Percentiles rank a stretch among this genome's conserved stretches.
Conservation (phyloP, 768 basidiomycete species). For the Leccinum fibrillosum region DNA sequence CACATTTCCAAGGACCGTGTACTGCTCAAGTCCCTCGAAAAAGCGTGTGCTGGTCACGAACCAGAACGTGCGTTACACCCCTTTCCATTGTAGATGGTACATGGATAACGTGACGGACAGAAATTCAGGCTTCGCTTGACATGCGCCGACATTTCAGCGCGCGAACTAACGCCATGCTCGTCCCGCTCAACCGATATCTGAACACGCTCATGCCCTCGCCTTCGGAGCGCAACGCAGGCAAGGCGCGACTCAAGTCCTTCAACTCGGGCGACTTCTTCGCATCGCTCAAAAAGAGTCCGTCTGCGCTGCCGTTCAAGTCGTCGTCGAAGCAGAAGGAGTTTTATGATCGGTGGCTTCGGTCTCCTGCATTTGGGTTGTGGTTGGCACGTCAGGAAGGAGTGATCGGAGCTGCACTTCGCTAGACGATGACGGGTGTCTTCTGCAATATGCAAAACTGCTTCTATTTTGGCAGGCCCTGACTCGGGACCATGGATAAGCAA, state of each 20-base stretch:
- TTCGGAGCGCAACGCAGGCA: too few relatives aligned
- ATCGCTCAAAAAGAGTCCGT: conserved; percentile 41
- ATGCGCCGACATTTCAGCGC: conserved; percentile 82
- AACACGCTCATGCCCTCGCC: conserved; percentile 49
- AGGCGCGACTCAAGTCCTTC: too few relatives aligned
- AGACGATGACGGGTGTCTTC: not conserved
- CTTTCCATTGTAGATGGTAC: not conserved
- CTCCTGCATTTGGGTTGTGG: conserved; percentile 78
- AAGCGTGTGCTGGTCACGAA: conserved; percentile 48
- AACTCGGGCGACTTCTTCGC: too few relatives aligned
- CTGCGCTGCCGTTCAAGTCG: conserved; percentile 72
- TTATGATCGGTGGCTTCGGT: conserved; percentile 74
- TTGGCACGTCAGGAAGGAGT: conserved; percentile 72
- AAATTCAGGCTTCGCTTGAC: conserved; percentile 56
- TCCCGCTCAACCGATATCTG: conserved; percentile 89
- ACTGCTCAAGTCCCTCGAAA: conserved; percentile 71
- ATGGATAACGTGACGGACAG: conserved; percentile 33
- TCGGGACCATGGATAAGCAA: not conserved
- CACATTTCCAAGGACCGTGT: conserved; percentile 81
- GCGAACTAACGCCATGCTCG: conserved; percentile 80
- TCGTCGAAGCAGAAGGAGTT: conserved; percentile 63
- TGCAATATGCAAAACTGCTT: not conserved
- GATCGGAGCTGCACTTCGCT: conserved; percentile 41
- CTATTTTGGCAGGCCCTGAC: not conserved
- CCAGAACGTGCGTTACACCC: conserved; percentile 44